Base-by-base conservation (phyloP, 495 filamentous ascomycete species). In the Xylaria intraflava region DNA sequence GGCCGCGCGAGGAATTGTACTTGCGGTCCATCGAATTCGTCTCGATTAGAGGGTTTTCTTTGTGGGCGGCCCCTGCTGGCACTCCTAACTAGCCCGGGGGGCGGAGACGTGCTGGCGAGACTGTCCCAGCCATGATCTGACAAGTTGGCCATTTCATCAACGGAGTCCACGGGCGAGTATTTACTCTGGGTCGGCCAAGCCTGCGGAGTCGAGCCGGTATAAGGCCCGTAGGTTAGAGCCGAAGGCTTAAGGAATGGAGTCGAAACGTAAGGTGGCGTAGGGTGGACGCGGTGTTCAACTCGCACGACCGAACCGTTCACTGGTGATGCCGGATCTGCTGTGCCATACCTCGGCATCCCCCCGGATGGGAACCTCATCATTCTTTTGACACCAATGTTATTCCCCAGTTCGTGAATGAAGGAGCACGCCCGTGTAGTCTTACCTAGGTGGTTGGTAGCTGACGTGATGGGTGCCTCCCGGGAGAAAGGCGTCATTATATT, bases 21-120 rank as follows among this genome's bases (percentile, higher is more conserved):
- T 61, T 89, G 82, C 0, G 87, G 88, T 22, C 88, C 88, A 72
- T 90, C 88, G 69, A 92, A 94, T 66, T 92, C 89, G 77, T 92
- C 88, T 33, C 88, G 78, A 72, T 87, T 89, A n/a, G 85, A 87
- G 30, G 85, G 78, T 20, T 84, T 80, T 63, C 87, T 79, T 68
- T 87, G 84, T 26, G 84, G 74, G 55, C 83, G 76, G 51, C 77
- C 69, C 57, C 79, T 82, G 41, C 74, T 67, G 53, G 67, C 55
- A 65, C 68, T 71, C 65, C 72, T 77, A 51, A 72, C 69, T 48
- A 73, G 77, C 53, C 58, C 57, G 26, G 63, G 55, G 16, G 65
- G 45, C 9, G 52, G 62, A n/a, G 65, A 48, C 43, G 76, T 65
- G 24, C 70, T 61, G 49, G 66, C 57, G 36, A 72, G 52, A 49